Evolutionary conservation across 163 green algal genomes (phyloP).

Genomic region (Coccomyxa subellipsoidea): DNA sequence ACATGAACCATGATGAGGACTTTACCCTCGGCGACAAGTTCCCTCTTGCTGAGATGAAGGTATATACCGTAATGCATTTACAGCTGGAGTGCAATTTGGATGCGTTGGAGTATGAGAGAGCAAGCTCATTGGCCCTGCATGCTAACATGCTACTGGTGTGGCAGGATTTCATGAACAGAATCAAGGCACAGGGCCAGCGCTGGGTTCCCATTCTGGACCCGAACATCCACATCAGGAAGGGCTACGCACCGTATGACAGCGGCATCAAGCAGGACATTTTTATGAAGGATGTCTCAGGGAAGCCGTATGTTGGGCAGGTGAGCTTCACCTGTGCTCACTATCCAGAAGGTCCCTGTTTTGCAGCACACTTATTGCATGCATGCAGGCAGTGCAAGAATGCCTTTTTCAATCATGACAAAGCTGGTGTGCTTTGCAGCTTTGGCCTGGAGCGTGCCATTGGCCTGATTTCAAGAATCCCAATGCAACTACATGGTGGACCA

Average conservation of each 20-base stretch:
- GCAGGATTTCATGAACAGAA: constrained; percentile 25
- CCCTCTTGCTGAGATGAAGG: constrained; percentile 21
- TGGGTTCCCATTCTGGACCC: constrained; percentile 72
- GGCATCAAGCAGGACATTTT: constrained; percentile 59
- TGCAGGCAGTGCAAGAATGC: too few relatives aligned
- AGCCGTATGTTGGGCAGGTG: constrained; percentile 65
- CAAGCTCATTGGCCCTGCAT: not conserved
- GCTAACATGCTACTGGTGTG: not conserved
- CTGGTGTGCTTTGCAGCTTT: constrained; percentile 49
- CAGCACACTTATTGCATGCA: not conserved
- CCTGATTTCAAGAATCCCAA: constrained; percentile 63
- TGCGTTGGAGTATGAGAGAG: not conserved
- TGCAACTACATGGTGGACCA: constrained; percentile 32
- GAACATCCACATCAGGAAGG: constrained; percentile 13
- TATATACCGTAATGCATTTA: too few relatives aligned
- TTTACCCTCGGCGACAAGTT: constrained; percentile 51
- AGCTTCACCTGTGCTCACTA: not conserved
- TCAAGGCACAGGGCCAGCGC: constrained; percentile 45
- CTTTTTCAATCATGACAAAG: not conserved
- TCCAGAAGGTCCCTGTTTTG: not conserved
- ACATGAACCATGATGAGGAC: constrained; percentile 55
- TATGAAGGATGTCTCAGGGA: constrained; percentile 49
- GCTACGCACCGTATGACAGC: constrained; percentile 54
- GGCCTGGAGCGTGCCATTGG: constrained; percentile 67
- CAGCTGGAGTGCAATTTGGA: too few relatives aligned